Percentiles rank a stretch among this genome's conserved stretches.
Conservation (phyloP, 345 rosid species). For the Brassica nigra region DNA sequence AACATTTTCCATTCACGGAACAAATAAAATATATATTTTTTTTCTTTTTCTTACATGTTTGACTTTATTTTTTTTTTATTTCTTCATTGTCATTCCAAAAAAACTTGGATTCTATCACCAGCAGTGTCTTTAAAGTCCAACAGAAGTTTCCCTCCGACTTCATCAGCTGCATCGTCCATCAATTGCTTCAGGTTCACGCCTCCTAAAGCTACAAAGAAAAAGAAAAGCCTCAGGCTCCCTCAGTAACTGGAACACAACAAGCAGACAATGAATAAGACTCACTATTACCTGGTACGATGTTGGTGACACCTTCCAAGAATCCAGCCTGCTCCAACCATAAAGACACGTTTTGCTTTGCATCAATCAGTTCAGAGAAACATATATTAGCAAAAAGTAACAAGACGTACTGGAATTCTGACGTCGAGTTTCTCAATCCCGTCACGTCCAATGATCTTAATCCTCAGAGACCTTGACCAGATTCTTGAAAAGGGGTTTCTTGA, state of each 20-base stretch:
- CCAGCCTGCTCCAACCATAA: conserved; percentile 64
- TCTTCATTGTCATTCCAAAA: background rate
- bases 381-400: background rate
- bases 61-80: background rate
- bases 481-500: conserved; percentile 69
- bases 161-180: conserved; percentile 64
- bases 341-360: background rate
- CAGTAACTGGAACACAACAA: conserved; percentile 1
- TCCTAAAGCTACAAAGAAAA: conserved; percentile 58
- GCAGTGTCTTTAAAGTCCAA: background rate
- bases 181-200: conserved; percentile 83
- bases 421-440: conserved; percentile 88
- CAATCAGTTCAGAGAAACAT: background rate
- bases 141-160: conserved; percentile 1
- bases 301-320: conserved; percentile 81
- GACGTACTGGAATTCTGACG: conserved; percentile 82
- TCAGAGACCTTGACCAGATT: conserved; percentile 81
- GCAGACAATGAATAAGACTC: background rate
- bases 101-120: background rate
- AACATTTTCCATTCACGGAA: conserved; percentile 28
- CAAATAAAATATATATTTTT: conserved; percentile 16
- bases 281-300: conserved; percentile 73
- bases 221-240: background rate
- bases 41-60: background rate
- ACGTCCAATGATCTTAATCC: conserved; percentile 79